These are phyloP conservation scores for Emergomyces orientalis DNA, from an alignment of 2,329 filamentous ascomycete genomes.

Conservation along the genomic window DNA sequence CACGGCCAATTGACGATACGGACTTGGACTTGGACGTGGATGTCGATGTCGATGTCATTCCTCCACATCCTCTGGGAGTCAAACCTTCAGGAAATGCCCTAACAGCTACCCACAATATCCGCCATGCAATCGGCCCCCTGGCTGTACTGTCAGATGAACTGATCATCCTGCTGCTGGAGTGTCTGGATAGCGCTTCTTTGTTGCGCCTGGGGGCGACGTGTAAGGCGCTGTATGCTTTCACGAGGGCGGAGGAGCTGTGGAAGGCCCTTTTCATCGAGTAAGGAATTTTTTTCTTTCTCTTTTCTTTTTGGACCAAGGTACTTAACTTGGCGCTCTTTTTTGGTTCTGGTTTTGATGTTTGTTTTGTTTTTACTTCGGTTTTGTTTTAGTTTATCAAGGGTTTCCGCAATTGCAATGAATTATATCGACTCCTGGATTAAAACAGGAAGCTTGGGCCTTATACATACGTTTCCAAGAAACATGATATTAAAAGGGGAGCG, in stretches of 20 bases:
- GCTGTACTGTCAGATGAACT: constrained; percentile 69
- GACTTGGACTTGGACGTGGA: not conserved
- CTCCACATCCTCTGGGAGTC: constrained; percentile 70
- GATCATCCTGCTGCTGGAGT: constrained; percentile 65
- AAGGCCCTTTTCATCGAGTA: constrained; percentile 76
- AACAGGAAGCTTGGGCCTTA: not conserved
- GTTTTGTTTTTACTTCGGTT: not conserved
- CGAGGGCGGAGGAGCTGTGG: constrained; percentile 78
- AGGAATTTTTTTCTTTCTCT: constrained; percentile 36
- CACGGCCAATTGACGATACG: not conserved
- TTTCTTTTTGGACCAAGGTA: not conserved
- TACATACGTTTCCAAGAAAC: not conserved
- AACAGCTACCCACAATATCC: constrained; percentile 56
- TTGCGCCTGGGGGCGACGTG: constrained; percentile 65
- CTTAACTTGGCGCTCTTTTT: not conserved
- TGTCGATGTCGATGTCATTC: constrained; percentile 48
- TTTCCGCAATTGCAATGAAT: not conserved
- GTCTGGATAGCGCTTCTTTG: constrained; percentile 55
- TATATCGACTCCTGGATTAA: not conserved
- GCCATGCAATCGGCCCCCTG: constrained; percentile 56
- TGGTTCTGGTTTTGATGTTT: not conserved
- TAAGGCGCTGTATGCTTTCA: constrained; percentile 78
- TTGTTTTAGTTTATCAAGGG: too few species aligned
- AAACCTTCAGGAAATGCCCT: constrained; percentile 82
- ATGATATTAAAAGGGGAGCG: not conserved